phyloP scores from a whole-genome alignment of 352 stramenopile genomes.

The Globisporangium yorkense region DNA sequence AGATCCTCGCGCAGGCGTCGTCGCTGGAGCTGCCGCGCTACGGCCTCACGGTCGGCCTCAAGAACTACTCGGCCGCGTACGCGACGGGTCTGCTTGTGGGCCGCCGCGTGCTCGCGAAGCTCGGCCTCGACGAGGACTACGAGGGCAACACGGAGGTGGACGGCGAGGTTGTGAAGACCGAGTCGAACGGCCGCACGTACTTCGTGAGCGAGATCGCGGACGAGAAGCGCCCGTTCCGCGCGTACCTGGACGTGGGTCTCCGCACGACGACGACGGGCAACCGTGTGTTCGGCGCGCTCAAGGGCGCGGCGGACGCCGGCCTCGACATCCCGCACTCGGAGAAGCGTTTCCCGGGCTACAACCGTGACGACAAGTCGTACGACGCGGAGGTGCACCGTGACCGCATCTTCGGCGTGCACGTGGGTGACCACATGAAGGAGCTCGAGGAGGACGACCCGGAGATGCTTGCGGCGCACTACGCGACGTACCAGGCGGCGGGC shows the following conservation, averaged over 20 bases:
- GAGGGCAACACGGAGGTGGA: conserved; percentile 96
- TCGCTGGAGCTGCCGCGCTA: conserved; percentile 97
- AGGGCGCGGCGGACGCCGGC: conserved; percentile 97
- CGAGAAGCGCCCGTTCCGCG: conserved; percentile 96
- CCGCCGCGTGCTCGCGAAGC: conserved; percentile 96
- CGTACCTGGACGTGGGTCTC: conserved; percentile 97
- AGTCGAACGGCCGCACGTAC: conserved; percentile 96
- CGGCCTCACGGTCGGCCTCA: conserved; percentile 95
- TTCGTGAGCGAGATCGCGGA: conserved; percentile 99
- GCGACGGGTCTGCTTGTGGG: conserved; percentile 94
- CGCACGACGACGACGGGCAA: conserved; percentile 96
- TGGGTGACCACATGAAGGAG: conserved; percentile 99
- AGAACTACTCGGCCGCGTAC: conserved; percentile 99
- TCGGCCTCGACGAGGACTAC: conserved; percentile 98
- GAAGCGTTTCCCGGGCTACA: conserved; percentile 99
- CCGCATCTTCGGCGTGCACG: conserved; percentile 97
- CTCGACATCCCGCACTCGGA: conserved; percentile 98
- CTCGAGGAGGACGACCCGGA: conserved; percentile 99
- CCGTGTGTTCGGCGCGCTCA: conserved; percentile 98
- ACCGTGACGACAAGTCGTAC: conserved; percentile 98
- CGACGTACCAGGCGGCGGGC: conserved; percentile 92
- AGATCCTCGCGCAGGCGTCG: conserved; percentile 91
- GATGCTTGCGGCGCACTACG: conserved; percentile 97
- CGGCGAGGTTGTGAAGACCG: conserved; percentile 93
- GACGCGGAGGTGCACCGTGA: conserved; percentile 97